Evolutionary conservation across 257 asterid species (phyloP).

Genomic region (Nicotiana obtusifolia): DNA sequence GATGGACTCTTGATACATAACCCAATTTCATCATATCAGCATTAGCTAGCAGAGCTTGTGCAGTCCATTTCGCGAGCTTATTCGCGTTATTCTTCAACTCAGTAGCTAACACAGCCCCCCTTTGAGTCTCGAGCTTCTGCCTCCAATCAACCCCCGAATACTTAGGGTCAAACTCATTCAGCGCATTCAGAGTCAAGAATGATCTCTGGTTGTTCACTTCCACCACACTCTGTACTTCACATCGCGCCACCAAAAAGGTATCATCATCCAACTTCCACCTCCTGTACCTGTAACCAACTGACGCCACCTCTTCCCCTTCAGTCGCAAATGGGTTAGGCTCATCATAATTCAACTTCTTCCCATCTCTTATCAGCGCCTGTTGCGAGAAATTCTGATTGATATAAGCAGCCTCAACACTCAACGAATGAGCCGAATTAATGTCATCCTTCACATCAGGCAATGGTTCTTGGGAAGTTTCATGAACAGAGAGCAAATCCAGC

Average conservation of each 20-base stretch:
- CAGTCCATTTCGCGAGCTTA: conserved; percentile 95
- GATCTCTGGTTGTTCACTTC: conserved; percentile 80
- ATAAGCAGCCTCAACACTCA: conserved; percentile 91
- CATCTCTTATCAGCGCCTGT: conserved; percentile 85
- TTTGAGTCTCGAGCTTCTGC: conserved; percentile 93
- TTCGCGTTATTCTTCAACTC: conserved; percentile 94
- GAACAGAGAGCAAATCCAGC: conserved; percentile 82
- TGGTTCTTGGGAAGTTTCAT: conserved; percentile 94
- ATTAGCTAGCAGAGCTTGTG: conserved; percentile 80
- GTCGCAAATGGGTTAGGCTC: conserved; percentile 89
- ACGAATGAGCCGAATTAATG: conserved; percentile 72
- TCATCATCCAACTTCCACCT: conserved; percentile 93
- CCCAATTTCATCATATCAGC: conserved; percentile 99
- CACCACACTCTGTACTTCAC: conserved; percentile 91
- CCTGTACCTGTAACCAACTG: conserved; percentile 89
- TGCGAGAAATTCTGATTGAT: conserved; percentile 95
- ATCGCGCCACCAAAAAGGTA: conserved; percentile 68
- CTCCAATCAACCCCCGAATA: conserved; percentile 95
- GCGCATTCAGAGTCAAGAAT: conserved; percentile 67
- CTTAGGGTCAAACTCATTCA: conserved; percentile 95
- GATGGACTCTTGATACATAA: conserved; percentile 93
- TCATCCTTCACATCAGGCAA: conserved; percentile 93
- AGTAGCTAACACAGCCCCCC: conserved; percentile 97
- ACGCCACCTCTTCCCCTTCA: conserved; percentile 96
- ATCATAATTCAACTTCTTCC: conserved; percentile 70